Evolutionary conservation across 768 basidiomycete species (phyloP), one percentile per base, ranked within the genome.

Genomic region (Tubosaeta sp.): DNA sequence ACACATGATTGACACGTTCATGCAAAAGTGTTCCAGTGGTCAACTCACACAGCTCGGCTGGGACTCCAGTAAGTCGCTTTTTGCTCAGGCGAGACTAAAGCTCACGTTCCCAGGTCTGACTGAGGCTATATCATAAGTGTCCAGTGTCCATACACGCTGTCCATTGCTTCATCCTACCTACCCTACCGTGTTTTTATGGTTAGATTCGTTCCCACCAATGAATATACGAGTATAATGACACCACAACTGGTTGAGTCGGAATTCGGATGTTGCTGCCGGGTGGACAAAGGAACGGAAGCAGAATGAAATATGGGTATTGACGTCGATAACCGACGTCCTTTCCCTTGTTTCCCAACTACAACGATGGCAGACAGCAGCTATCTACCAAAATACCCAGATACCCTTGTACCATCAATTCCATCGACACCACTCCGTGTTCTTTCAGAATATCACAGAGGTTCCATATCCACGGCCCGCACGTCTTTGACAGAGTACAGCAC

Each of bases 401-500:
- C 36, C 45, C 11, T 50, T 3, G 9, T 35, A 10, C 9, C 31
- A 21, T 48, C 51, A 7, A 32, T 29, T 0, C 51, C 54, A 3
- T 27, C 56, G 0, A 29, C 50, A 2, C 22, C 64, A 55, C 66
- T 48, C 60, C 67, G 14, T 63, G 61, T 19, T 60, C 68, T 69
- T 5, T 69, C 74, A 31, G 77, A 73, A 52, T 84, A 80, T 55
- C 77, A 84, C 56, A 74, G 83, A 46, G 82, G 76, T 14, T 88
- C 84, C 4, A 78, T 87, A 66, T 87, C 86, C 1, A 86, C 64
- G 2, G 74, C 80, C 54, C 71, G 84, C 45, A 87, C 86, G 0
- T 86, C 85, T 3, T 67, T 66, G 40, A 79, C 81, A 44, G 77
- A 75, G 43, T 74, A 70, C 66, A 77, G 77, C 64, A 71, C 71